Percentiles rank a stretch among this genome's conserved stretches.
Conservation (phyloP, 305 asterid species). For the Stenogyne calaminthoides region DNA sequence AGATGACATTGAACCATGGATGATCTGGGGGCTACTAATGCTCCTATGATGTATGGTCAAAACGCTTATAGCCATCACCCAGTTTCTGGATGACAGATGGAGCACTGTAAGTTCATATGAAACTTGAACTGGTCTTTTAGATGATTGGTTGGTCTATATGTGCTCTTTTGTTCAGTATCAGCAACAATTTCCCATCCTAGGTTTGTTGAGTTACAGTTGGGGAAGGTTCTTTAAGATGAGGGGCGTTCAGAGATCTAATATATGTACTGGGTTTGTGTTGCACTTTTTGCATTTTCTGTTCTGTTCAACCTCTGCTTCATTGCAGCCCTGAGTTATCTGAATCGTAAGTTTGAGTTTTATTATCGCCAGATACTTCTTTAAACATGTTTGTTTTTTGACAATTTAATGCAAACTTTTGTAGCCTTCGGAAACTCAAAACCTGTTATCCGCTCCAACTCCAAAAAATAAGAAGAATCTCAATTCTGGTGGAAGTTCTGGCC, state of each 20-base stretch:
- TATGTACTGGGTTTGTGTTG: conserved; percentile 81
- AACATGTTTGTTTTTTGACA: conserved; percentile 35
- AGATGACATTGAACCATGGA: conserved; percentile 89
- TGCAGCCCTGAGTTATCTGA: conserved; percentile 64
- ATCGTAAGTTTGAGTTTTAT: conserved; percentile 55
- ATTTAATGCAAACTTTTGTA: conserved; percentile 35
- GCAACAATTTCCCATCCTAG: conserved; percentile 62
- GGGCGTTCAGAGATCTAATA: conserved; percentile 75
- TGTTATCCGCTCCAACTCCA: conserved; percentile 42
- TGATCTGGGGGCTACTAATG: conserved; percentile 83
- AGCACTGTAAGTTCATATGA: conserved; percentile 59
- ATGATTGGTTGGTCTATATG: neutral
- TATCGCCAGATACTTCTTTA: conserved; percentile 5
- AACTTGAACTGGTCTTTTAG: neutral
- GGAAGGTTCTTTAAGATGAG: conserved; percentile 76
- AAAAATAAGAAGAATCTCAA: conserved; percentile 32
- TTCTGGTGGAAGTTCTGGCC: conserved; percentile 32
- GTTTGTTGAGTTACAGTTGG: conserved; percentile 66
- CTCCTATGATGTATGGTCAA: conserved; percentile 94
- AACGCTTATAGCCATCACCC: conserved; percentile 86
- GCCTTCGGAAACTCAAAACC: conserved; percentile 76
- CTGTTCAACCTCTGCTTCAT: conserved; percentile 74
- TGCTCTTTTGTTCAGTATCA: conserved; percentile 34
- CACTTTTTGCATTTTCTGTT: conserved; percentile 78
- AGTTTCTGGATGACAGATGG: conserved; percentile 87